Evolutionary conservation across 1,139 yeast species (phyloP), one percentile per base, ranked within the genome.

Genomic region (Suhomyces choctaworum): DNA sequence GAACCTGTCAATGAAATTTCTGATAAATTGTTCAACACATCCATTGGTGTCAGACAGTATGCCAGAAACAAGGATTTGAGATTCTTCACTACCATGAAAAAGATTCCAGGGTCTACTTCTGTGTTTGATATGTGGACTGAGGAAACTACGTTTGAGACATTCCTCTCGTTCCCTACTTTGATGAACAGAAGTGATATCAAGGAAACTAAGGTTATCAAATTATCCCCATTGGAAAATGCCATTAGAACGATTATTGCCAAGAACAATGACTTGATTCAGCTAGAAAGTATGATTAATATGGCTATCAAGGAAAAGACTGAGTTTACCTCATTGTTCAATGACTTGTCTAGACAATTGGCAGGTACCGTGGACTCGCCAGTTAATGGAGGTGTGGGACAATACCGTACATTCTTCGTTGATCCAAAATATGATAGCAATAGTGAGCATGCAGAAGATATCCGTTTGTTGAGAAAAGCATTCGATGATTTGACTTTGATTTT

Each of bases 301-400:
- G 71, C 78, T 4, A 64, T 77, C 45, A 79, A 71, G 52, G 82
- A 79, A 25, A 75, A 76, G 45, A 67, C 71, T 1, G 78, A 73
- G 34, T 64, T 64, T 41, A 60, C 68, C 6, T 62, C 80, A 7
- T 56, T 78, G 39, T 75, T 84, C 59, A 72, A 75, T 53, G 89
- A 82, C 54, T 69, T 88, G 40, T 84, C 92, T 8, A 73, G 95
- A 60, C 82, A 80, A 47, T 67, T 88, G 36, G 78, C 92, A 0
- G 96, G 96, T 31, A 86, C 96, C 0, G 92, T 88, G 39, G 95
- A 88, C 54, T 80, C 96, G 0, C 96, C 96, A 5, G 94, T 88
- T 8, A 88, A 88, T 57, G 96, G 96, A 24, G 96, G 96, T 39
- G 87, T 88, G 45, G 87, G 88, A 4, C 88, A 85, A 52, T 88